phyloP scores from a whole-genome alignment of 257 asterid species.

The Capsicum chinense region DNA sequence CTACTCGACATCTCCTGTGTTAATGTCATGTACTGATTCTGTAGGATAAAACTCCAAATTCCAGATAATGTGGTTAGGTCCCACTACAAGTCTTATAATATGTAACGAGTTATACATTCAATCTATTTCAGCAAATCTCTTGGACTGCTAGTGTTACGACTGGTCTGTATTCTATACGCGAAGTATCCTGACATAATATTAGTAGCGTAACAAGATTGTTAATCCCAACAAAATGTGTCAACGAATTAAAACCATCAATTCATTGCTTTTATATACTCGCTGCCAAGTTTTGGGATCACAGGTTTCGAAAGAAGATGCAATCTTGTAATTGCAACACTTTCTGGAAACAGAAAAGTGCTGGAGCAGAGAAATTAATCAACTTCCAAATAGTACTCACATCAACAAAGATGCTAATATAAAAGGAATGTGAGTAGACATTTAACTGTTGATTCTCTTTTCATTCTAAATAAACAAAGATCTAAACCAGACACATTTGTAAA shows the following conservation, averaged over 20 bases:
- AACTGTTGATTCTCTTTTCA: neutral
- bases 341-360: neutral
- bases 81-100: neutral
- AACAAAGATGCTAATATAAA: neutral
- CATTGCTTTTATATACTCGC: neutral
- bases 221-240: too few species aligned
- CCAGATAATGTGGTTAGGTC: neutral
- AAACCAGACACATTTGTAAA: neutral
- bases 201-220: neutral
- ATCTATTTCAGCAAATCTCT: neutral
- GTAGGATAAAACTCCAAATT: too few species aligned
- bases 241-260: neutral
- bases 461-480: neutral
- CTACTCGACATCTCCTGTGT: neutral
- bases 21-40: neutral
- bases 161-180: neutral
- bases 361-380: neutral
- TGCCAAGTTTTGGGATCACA: neutral
- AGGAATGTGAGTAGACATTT: neutral
- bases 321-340: neutral
- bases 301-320: neutral
- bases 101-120: too few species aligned
- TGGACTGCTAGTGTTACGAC: neutral
- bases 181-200: neutral
- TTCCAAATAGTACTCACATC: neutral